phyloP scores from a whole-genome alignment of 345 rosid genomes.

The Eutrema yunnanense region DNA sequence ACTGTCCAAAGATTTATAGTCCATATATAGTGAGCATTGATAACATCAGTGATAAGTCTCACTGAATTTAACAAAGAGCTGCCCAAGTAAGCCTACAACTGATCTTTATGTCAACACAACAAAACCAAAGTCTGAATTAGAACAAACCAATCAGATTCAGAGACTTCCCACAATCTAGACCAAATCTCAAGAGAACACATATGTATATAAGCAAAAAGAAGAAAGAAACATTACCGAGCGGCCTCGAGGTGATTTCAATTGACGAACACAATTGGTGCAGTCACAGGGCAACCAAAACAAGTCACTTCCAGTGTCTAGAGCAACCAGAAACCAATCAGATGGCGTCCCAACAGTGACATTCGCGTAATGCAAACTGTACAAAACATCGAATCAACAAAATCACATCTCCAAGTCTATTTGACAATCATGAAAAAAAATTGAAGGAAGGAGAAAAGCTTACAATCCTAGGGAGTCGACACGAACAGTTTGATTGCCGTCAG shows the following conservation, averaged over 20 bases:
- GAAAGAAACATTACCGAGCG: slow-evolving; percentile 31
- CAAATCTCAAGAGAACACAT: background rate
- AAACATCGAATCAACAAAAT: background rate
- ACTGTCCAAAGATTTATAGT: background rate
- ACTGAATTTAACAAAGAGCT: background rate
- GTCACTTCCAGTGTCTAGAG: slow-evolving; percentile 92
- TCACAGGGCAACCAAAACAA: slow-evolving; percentile 96
- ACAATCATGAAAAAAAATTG: too few relatives aligned
- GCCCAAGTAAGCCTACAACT: background rate
- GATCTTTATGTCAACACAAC: background rate
- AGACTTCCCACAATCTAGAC: background rate
- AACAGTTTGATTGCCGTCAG: slow-evolving; percentile 60
- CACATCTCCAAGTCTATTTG: background rate
- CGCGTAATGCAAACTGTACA: slow-evolving; percentile 77
- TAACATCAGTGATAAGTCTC: too few relatives aligned
- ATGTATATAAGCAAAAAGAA: background rate
- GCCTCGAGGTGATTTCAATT: slow-evolving; percentile 32
- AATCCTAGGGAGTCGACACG: slow-evolving; percentile 51
- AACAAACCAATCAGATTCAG: background rate
- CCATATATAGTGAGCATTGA: background rate
- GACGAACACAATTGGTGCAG: slow-evolving; percentile 50
- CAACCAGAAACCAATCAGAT: slow-evolving; percentile 61
- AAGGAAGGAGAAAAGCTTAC: slow-evolving; percentile 37
- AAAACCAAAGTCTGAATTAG: background rate
- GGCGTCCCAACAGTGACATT: slow-evolving; percentile 82